Percentiles rank a stretch among this genome's conserved stretches.
Evolutionary conservation across 257 asterid genomes (phyloP).

Genomic region (Lithospermum erythrorhizon): DNA sequence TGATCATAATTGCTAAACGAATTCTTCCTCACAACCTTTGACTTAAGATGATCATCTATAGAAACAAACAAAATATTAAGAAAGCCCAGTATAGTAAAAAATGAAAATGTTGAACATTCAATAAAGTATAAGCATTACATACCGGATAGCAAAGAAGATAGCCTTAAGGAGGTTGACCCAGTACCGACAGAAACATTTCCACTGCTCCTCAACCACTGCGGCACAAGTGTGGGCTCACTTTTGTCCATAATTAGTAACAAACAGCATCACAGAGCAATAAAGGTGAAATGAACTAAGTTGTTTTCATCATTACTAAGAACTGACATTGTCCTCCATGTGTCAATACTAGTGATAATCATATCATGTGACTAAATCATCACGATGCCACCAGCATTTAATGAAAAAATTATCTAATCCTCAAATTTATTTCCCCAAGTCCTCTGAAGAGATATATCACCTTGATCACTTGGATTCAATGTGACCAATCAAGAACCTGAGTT

Average conservation of each 20-base stretch:
- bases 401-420: no score
- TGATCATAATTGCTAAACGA: slow-evolving; percentile 40
- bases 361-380: no score
- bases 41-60: slow-evolving; percentile 46
- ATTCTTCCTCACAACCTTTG: slow-evolving; percentile 27
- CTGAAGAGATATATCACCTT: no score
- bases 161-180: slow-evolving; percentile 7
- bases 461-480: no score
- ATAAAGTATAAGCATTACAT: no score
- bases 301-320: slow-evolving; percentile 1
- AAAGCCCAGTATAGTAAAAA: not conserved
- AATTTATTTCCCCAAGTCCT: no score
- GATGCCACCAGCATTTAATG: no score
- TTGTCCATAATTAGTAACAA: slow-evolving; percentile 57
- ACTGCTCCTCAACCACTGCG: slow-evolving; percentile 42
- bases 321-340: no score
- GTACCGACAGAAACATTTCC: slow-evolving; percentile 41
- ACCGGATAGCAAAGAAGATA: no score
- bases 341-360: no score
- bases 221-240: slow-evolving; percentile 65
- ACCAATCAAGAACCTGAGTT: no score
- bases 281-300: slow-evolving; percentile 15
- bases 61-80: slow-evolving; percentile 9
- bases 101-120: no score
- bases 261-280: slow-evolving; percentile 36